A percentile compares a stretch with the other conserved stretches of the same genome.
These are phyloP conservation scores for Quercus berberidifolia DNA, from an alignment of 306 rosid species.

Conservation along the genomic window DNA sequence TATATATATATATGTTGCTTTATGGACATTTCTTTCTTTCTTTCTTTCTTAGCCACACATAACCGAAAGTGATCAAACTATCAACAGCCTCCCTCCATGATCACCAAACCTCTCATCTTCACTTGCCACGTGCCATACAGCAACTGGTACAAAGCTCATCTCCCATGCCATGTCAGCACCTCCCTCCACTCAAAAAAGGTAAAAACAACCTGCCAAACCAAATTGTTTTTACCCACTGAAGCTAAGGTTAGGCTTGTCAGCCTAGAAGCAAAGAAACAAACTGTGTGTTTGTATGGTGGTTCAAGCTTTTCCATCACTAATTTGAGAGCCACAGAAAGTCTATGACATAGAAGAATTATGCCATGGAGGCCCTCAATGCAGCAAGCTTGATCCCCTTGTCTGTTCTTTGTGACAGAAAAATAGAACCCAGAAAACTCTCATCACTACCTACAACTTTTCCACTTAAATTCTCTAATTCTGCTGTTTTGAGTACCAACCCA, in stretches of 20 bases:
- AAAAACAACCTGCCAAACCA: conserved; percentile 2
- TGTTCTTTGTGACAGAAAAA: conserved; percentile 58
- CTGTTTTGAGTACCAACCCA: conserved; percentile 24
- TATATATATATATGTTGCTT: too few relatives aligned
- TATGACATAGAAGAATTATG: conserved; percentile 43
- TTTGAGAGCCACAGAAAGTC: conserved; percentile 24
- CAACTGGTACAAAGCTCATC: conserved; percentile 22
- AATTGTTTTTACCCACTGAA: not conserved
- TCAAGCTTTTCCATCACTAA: conserved; percentile 8
- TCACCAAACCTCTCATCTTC: conserved; percentile 31
- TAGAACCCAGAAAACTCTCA: conserved; percentile 52
- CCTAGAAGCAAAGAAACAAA: conserved; percentile 17
- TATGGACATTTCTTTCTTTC: too few relatives aligned
- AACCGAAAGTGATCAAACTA: not conserved
- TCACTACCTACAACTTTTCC: conserved; percentile 32
- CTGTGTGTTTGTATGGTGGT: conserved; percentile 26
- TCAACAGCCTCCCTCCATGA: conserved; percentile 3
- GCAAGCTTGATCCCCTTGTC: conserved; percentile 75
- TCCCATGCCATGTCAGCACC: conserved; percentile 32
- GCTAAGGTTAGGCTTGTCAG: conserved; percentile 40
- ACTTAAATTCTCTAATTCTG: conserved; percentile 41
- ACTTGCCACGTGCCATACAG: conserved; percentile 29
- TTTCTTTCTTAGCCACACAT: conserved; percentile 47
- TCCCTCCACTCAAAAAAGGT: conserved; percentile 2
- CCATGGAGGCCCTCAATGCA: conserved; percentile 98